Base-by-base conservation (phyloP, 139 green algal genomes). In the Pseudopediastrum boryanum region DNA sequence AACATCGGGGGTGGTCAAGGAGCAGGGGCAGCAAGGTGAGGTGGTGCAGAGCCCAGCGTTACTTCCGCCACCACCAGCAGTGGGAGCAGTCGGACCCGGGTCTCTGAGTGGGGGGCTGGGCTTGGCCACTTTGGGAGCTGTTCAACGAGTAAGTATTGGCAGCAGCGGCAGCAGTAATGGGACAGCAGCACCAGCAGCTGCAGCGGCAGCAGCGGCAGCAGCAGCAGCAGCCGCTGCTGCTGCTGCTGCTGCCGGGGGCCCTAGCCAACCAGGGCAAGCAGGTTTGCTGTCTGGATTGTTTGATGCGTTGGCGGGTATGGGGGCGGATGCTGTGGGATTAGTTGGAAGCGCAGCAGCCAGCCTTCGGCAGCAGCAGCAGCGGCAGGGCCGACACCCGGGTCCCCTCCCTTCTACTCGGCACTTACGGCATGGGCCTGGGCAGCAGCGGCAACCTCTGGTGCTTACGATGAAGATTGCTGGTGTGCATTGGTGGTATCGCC, bases 401-500 rank as follows among this genome's bases (percentile, higher is more conserved):
- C n/a, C n/a, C n/a, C n/a, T n/a, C n/a, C n/a, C 48, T 19, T n/a
- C 48, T 16, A 58, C n/a, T n/a, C 51, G 36, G 71, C 51, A 68
- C 38, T 27, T 27, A 16, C 4, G 12, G 23, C 33, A 7, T 10
- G n/a, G 25, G 3, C 52, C n/a, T 9, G 52, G 29, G 33, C 50
- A 52, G 52, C 19, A 38, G n/a, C 13, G 2, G 10, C 63, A 31
- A 58, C 10, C 31, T 35, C 67, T 90, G 79, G 82, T 82, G 29
- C 82, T 98, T 16, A 85, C 89, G 41, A 80, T 93, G 71, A 98
- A 99, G 85, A 89, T 99, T n/a, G 92, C 96, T 0, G 96, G 96
- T 43, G 94, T 99, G 56, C 96, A 99, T 86, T 98, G 94, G 95
- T 97, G 93, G 93, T 77, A 77, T 84, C 88, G 90, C 52, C 94